Evolutionary conservation across 305 asterid genomes (phyloP).

Genomic region (Solanum hybrid): DNA sequence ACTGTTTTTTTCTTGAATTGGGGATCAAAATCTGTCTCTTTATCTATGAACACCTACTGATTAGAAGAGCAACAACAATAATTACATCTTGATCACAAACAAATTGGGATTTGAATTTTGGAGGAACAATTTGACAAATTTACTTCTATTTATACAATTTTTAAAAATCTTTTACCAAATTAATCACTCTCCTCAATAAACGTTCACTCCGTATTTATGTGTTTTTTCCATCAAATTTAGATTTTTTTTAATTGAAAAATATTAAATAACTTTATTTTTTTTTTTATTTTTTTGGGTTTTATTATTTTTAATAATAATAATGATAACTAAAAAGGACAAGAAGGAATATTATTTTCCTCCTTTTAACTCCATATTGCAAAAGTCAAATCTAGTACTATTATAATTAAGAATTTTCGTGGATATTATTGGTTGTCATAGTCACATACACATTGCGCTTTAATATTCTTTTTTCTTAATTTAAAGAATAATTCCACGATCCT

Average conservation of each 20-base stretch:
- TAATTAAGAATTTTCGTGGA: background rate
- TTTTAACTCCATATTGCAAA: background rate
- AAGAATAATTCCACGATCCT: background rate
- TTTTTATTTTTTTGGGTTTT: too few species aligned
- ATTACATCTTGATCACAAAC: too few species aligned
- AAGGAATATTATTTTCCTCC: background rate
- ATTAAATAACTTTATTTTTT: too few species aligned
- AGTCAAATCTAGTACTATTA: background rate
- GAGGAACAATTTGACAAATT: background rate
- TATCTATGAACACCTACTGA: too few species aligned
- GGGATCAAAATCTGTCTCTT: accelerated
- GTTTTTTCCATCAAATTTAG: background rate
- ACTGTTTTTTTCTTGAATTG: background rate
- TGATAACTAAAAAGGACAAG: background rate
- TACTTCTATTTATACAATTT: background rate
- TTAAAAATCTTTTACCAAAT: background rate
- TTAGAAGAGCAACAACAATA: background rate
- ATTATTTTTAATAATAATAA: too few species aligned
- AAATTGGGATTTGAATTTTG: background rate
- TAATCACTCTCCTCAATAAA: background rate
- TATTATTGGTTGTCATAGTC: background rate
- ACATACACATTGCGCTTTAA: background rate
- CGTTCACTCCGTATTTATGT: too few species aligned
- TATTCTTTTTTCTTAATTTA: background rate
- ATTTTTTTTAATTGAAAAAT: too few species aligned